Evolutionary conservation across 257 asterid genomes (phyloP).

Genomic region (Linaria vulgaris): DNA sequence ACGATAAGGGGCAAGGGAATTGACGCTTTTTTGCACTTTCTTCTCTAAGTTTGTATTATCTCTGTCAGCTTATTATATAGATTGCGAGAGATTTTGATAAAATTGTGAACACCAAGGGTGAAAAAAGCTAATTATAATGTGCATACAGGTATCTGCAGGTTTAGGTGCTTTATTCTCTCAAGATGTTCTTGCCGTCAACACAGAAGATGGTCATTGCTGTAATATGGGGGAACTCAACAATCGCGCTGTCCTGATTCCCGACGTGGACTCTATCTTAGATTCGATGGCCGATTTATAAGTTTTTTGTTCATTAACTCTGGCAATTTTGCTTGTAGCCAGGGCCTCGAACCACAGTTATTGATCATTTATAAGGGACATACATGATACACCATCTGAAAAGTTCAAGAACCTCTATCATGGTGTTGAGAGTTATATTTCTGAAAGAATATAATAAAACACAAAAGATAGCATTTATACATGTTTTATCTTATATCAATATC

Average conservation of each 20-base stretch:
- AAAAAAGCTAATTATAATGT: conserved; percentile 6
- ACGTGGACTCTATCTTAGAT: conserved; percentile 55
- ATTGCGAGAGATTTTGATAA: not conserved
- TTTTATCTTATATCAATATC: too few species aligned
- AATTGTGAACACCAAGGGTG: not conserved
- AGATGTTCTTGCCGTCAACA: conserved; percentile 54
- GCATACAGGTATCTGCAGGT: conserved; percentile 68
- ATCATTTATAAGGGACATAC: not conserved
- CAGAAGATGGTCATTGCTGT: conserved; percentile 48
- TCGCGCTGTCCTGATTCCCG: conserved; percentile 61
- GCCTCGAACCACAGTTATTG: conserved; percentile 1
- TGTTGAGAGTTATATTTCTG: not conserved
- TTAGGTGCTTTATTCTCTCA: conserved; percentile 53
- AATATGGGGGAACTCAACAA: conserved; percentile 61
- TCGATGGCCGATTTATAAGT: conserved; percentile 37
- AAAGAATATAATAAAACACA: not conserved
- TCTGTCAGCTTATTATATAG: not conserved
- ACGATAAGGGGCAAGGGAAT: too few species aligned
- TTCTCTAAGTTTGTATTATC: not conserved
- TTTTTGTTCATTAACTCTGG: conserved; percentile 16
- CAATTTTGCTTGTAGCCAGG: conserved; percentile 24
- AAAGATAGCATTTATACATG: not conserved
- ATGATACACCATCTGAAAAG: not conserved
- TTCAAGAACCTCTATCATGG: not conserved
- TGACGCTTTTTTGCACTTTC: too few species aligned